Percentiles rank a stretch among this genome's conserved stretches.
Evolutionary conservation across 345 rosid genomes (phyloP).

Genomic region (Zanthoxylum bungeanum): DNA sequence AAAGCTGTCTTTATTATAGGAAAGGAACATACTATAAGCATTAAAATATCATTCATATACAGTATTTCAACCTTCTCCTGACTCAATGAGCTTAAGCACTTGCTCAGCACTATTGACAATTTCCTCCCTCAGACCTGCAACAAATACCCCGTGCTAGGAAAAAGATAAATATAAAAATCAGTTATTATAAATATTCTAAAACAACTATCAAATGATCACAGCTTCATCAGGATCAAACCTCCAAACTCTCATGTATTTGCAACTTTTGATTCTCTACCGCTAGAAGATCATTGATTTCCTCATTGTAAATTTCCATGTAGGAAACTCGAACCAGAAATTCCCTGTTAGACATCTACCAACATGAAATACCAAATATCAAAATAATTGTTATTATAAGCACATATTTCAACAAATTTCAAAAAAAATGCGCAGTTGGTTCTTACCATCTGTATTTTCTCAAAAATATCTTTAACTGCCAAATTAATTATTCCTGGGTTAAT

Average conservation of each 20-base stretch:
- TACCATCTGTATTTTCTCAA: slow-evolving; percentile 56
- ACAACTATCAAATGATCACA: slow-evolving; percentile 5
- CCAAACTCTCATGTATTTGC: slow-evolving; percentile 89
- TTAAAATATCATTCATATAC: background rate
- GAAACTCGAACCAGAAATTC: slow-evolving; percentile 93
- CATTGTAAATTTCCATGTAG: slow-evolving; percentile 93
- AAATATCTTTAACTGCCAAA: slow-evolving; percentile 70
- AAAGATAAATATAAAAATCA: slow-evolving; percentile 17
- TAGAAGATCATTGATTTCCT: slow-evolving; percentile 89
- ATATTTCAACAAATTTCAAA: background rate
- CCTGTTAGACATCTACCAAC: slow-evolving; percentile 57
- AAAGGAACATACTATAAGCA: background rate
- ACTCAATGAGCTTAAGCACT: slow-evolving; percentile 72
- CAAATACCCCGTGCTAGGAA: slow-evolving; percentile 80
- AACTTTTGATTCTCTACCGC: slow-evolving; percentile 76
- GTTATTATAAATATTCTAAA: slow-evolving; percentile 4
- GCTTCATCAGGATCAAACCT: slow-evolving; percentile 43
- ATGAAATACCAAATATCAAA: slow-evolving; percentile 21
- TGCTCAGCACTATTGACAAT: slow-evolving; percentile 80
- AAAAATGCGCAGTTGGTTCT: background rate
- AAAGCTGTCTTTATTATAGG: background rate
- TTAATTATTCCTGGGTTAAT: slow-evolving; percentile 74
- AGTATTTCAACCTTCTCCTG: slow-evolving; percentile 78
- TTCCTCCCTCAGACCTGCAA: slow-evolving; percentile 85
- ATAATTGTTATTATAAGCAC: background rate